Evolutionary conservation across 257 asterid genomes (phyloP).

Genomic region (Solanum chilense): DNA sequence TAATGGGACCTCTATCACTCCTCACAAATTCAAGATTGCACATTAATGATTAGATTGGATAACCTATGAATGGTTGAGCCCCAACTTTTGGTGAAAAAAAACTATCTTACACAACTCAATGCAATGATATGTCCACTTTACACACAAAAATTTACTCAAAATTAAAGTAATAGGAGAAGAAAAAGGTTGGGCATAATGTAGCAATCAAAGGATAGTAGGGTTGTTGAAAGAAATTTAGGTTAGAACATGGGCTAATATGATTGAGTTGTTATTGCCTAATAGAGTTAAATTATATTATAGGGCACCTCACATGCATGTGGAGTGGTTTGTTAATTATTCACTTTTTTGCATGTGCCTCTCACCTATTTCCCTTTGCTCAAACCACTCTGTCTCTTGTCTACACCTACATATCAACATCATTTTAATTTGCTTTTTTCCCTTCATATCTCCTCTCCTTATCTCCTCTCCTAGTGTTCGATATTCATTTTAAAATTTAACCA

Average conservation of each 20-base stretch:
- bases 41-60: neutral
- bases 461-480: neutral
- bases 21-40: neutral
- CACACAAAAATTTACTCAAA: neutral
- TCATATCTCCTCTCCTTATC: neutral
- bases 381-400: neutral
- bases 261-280: constrained; percentile 20
- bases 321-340: constrained; percentile 4
- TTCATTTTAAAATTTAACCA: too few species aligned
- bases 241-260: constrained; percentile 20
- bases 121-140: constrained; percentile 8
- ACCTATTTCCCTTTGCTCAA: constrained; percentile 1
- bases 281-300: constrained; percentile 3
- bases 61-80: neutral
- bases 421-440: neutral
- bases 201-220: constrained; percentile 3
- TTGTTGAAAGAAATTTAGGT: neutral
- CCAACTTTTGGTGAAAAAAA: neutral
- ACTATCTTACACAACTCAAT: constrained; percentile 1
- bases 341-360: constrained; percentile 28
- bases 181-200: constrained; percentile 5
- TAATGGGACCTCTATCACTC: neutral
- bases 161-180: neutral
- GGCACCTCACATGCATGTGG: constrained; percentile 15
- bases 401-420: neutral